These are phyloP conservation scores for Cercophora sp. DNA, from an alignment of 495 filamentous ascomycete species.

Conservation along the genomic window DNA sequence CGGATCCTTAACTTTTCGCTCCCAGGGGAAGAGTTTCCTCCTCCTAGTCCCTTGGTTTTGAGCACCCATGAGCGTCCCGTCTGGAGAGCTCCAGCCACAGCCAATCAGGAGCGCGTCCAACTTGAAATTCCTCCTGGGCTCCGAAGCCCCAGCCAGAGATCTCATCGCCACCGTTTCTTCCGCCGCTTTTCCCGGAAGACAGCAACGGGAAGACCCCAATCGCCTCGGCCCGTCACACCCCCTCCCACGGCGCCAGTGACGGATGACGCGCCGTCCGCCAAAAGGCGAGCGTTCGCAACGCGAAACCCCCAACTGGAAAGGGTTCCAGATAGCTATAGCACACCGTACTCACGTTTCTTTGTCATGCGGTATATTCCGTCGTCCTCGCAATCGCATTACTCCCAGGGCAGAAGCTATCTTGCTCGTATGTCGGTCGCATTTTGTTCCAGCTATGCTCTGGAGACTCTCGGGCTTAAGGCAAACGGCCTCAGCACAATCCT, in stretches of 20 bases:
- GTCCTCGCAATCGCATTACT: not conserved
- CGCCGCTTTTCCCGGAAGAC: conserved; percentile 14
- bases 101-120: not conserved
- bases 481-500: conserved; percentile 33
- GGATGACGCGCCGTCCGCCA: not conserved
- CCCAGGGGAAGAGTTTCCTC: conserved; percentile 2
- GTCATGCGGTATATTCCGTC: conserved; percentile 21
- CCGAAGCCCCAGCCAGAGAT: not conserved
- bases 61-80: conserved; percentile 6
- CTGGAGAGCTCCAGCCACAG: not conserved
- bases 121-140: not conserved
- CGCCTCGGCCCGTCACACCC: conserved; percentile 3
- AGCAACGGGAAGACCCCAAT: not conserved
- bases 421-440: conserved; percentile 20
- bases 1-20: conserved; percentile 37
- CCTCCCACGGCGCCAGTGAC: not conserved
- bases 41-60: not conserved
- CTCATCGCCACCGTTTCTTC: conserved; percentile 25
- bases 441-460: conserved; percentile 30
- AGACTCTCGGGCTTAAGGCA: conserved; percentile 39
- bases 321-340: conserved; percentile 15
- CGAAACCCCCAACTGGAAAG: not conserved
- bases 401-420: not conserved
- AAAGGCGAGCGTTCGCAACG: not conserved
- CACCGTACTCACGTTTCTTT: conserved; percentile 49